phyloP scores from a whole-genome alignment of 2,329 filamentous ascomycete species.

The Helicocarpus griseus region DNA sequence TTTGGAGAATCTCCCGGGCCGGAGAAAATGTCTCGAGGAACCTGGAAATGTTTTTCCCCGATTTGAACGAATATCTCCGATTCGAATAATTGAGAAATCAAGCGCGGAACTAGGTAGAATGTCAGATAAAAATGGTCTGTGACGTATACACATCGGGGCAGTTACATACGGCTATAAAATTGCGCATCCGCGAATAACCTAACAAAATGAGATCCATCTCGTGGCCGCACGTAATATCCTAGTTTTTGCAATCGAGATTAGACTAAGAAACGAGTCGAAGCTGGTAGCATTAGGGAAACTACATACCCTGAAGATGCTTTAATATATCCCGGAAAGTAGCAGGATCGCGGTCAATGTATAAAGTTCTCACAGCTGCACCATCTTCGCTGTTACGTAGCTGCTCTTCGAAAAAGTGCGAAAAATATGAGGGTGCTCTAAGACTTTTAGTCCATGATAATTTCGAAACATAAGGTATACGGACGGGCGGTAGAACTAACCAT shows the following conservation, averaged over 20 bases:
- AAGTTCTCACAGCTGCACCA: constrained; percentile 56
- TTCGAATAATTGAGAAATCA: constrained; percentile 85
- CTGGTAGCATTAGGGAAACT: background rate
- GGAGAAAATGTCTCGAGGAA: constrained; percentile 78
- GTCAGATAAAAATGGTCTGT: background rate
- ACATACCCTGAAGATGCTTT: constrained; percentile 66
- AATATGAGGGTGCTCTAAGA: constrained; percentile 80
- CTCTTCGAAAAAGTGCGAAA: constrained; percentile 84
- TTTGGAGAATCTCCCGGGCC: constrained; percentile 86
- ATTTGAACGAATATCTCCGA: constrained; percentile 89
- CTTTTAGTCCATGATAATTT: constrained; percentile 35
- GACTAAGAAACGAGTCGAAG: background rate
- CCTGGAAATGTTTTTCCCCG: constrained; percentile 76
- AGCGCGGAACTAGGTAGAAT: constrained; percentile 57
- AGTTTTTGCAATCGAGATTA: background rate
- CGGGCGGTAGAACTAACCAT: constrained; percentile 45
- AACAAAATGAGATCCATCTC: constrained; percentile 78
- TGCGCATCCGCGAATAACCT: constrained; percentile 89
- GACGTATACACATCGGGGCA: background rate
- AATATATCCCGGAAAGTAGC: constrained; percentile 82
- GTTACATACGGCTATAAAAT: constrained; percentile 68
- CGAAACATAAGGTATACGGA: background rate
- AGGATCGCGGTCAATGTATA: constrained; percentile 93
- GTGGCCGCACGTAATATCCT: constrained; percentile 75
- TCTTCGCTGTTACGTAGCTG: constrained; percentile 60